Evolutionary conservation across 2,329 filamentous ascomycete species (phyloP), one percentile per base, ranked within the genome.

Genomic region (Monosporascus sp.): DNA sequence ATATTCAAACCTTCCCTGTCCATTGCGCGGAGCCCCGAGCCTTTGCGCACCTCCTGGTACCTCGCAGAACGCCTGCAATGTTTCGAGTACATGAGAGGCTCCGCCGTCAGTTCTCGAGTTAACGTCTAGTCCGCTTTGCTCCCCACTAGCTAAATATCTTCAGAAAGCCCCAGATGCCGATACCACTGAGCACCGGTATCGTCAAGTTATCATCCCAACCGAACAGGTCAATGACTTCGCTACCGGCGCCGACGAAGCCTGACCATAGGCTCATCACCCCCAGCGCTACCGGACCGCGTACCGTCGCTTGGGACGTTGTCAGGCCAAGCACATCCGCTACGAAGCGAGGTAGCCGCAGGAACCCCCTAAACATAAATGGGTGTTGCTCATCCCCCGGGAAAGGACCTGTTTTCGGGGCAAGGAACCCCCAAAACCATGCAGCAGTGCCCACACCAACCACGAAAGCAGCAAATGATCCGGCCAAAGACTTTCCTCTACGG

Each of bases 141-240:
- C 54, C 37, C 34, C 40, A 54, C 69, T 76, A 84, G 51, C 86
- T 87, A 78, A 97, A 97, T 48, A 91, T 71, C 74, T 89, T 95
- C 64, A 97, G 79, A 70, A 99, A 97, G 0, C 87, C 88, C 87
- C 90, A 96, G 56, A 99, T 85, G 7, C 92, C 92, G 46, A 91
- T 73, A 24, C 92, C 91, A 67, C 91, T 96, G 49, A 99, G 78
- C 26, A 96, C 85, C 2, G 94, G 94, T 70, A 99, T 99, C 49
- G 93, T 97, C 63, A 99, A 77, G 72, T 99, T 99, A 73, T 99
- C 94, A 66, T 99, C 94, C 88, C 91, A 92, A 48, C 91, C 90
- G 69, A 91, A 97, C 0, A 97, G 66, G 73, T 99, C 91, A 46
- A 96, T 80, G 17, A 93, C 88, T 73, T 99, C 94, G 66, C 91